Evolutionary conservation across 2,329 filamentous ascomycete genomes (phyloP).

Genomic region (Tolypocladium ophioglossoides): DNA sequence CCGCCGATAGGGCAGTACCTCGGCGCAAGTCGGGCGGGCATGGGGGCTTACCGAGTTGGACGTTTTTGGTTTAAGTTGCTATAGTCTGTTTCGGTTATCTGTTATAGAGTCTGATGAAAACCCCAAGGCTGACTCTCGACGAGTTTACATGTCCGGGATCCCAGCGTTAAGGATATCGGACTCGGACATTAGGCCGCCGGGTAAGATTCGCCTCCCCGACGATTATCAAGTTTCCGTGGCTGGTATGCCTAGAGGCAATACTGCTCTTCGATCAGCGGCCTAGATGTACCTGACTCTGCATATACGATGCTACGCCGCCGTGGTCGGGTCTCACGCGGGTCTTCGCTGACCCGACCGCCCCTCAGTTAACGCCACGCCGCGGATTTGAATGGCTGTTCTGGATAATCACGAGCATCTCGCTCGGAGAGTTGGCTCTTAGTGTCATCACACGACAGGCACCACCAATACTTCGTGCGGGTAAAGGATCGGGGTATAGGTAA

Average conservation of each 20-base stretch:
- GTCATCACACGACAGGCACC: background rate
- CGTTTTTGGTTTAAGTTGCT: background rate
- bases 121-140: background rate
- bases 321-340: too few species aligned
- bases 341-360: background rate
- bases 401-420: too few species aligned
- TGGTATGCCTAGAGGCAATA: background rate
- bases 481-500: too few species aligned
- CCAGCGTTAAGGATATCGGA: background rate
- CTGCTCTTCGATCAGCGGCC: too few species aligned
- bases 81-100: background rate
- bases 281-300: too few species aligned
- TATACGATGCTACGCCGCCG: background rate
- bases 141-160: background rate
- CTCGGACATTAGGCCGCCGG: background rate
- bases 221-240: background rate
- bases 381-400: background rate
- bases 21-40: conserved; percentile 3
- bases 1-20: conserved; percentile 1
- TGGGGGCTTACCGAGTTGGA: background rate
- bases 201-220: background rate
- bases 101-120: background rate
- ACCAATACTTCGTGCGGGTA: background rate
- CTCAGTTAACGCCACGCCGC: background rate
- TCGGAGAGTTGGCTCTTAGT: background rate